Percentiles rank a stretch among this genome's conserved stretches.
Conservation (phyloP, 163 green algal species). For the Scenedesmus sp. region DNA sequence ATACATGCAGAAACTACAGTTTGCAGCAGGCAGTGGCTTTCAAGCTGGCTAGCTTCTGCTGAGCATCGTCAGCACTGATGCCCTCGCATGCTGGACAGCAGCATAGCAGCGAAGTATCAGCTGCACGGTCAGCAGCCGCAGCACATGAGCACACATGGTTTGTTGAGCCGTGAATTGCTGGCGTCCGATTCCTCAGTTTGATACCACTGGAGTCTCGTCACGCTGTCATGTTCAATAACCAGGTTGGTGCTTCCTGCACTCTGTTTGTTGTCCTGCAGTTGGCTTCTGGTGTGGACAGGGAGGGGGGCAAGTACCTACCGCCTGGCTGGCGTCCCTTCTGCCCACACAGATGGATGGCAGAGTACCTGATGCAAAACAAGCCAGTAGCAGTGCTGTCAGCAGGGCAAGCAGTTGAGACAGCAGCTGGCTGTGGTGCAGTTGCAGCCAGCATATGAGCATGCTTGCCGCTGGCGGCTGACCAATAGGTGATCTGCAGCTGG, state of each 20-base stretch:
- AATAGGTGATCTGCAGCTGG: too few relatives aligned
- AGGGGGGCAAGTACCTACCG: not conserved
- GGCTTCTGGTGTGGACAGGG: conserved; percentile 4
- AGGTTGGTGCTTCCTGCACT: not conserved
- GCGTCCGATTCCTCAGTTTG: too few relatives aligned
- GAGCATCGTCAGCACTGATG: not conserved
- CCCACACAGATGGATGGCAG: conserved; percentile 40
- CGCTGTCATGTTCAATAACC: too few relatives aligned
- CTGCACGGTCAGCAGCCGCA: too few relatives aligned
- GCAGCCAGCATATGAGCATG: too few relatives aligned
- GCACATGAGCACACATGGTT: too few relatives aligned
- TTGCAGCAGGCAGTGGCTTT: too few relatives aligned
- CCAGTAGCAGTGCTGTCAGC: not conserved
- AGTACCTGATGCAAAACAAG: conserved; percentile 14
- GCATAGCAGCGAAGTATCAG: not conserved
- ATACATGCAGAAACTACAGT: not conserved
- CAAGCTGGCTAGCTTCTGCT: too few relatives aligned
- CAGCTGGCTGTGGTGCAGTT: not conserved
- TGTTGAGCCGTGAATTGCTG: too few relatives aligned
- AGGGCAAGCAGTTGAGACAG: not conserved
- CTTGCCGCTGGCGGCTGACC: too few relatives aligned
- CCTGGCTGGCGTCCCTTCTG: conserved; percentile 30
- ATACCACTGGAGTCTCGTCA: too few relatives aligned
- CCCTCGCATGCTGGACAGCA: not conserved
- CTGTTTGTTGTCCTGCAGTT: not conserved